phyloP scores from a whole-genome alignment of 2,329 filamentous ascomycete genomes.

The Colletotrichum sp. region DNA sequence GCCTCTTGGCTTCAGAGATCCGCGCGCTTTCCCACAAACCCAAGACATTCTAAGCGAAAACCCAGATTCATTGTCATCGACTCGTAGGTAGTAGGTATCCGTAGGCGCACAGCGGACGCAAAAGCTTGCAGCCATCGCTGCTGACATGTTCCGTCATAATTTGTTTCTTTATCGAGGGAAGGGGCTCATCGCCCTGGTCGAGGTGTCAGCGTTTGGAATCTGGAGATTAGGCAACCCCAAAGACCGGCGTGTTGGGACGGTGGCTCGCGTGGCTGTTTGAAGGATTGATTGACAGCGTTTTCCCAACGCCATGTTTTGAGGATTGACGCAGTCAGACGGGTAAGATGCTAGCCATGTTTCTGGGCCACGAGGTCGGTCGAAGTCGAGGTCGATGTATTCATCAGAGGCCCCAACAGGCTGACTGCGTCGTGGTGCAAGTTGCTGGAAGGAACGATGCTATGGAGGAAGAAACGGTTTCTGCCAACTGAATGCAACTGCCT shows the following conservation, averaged over 20 bases:
- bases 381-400: not conserved
- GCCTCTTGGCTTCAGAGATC: conserved; percentile 13
- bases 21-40: conserved; percentile 2
- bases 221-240: not conserved
- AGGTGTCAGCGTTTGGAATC: not conserved
- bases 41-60: not conserved
- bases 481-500: not conserved
- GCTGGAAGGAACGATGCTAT: not conserved
- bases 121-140: not conserved
- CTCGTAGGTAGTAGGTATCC: not conserved
- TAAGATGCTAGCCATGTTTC: not conserved
- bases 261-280: not conserved
- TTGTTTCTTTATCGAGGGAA: not conserved
- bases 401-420: not conserved
- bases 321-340: not conserved
- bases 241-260: not conserved
- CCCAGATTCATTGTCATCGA: conserved; percentile 11
- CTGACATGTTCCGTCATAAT: not conserved
- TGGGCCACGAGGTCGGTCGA: not conserved
- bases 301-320: not conserved
- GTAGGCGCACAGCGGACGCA: not conserved
- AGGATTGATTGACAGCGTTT: not conserved
- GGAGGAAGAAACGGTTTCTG: not conserved
- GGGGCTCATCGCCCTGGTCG: not conserved
- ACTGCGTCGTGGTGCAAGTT: not conserved